Percentiles rank a stretch among this genome's conserved stretches.
These are phyloP conservation scores for Rusavskia elegans DNA, from an alignment of 495 filamentous ascomycete species.

Conservation along the genomic window DNA sequence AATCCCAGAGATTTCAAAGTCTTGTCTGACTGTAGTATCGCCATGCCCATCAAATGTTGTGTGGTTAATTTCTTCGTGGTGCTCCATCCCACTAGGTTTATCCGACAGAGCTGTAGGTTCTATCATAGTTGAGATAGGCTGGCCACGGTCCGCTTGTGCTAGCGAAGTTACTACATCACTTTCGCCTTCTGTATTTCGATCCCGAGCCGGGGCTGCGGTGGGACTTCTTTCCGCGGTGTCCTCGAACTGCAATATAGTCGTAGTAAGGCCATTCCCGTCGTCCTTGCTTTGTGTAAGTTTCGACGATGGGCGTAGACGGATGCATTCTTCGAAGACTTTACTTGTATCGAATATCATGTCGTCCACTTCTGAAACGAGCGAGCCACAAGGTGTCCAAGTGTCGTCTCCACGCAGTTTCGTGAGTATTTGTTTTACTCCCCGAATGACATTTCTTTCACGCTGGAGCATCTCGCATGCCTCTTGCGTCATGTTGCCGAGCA, in stretches of 20 bases:
- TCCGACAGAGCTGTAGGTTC: no score
- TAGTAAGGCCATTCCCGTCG: background rate
- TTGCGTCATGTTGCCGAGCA: constrained; percentile 61
- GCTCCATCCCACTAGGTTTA: no score
- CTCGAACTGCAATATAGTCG: background rate
- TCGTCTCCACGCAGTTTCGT: constrained; percentile 66
- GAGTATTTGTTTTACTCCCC: constrained; percentile 62
- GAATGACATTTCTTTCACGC: constrained; percentile 58
- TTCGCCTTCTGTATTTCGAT: no score
- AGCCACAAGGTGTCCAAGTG: constrained; percentile 59
- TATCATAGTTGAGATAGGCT: no score
- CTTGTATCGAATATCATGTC: constrained; percentile 14
- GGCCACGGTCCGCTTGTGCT: no score
- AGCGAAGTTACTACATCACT: no score
- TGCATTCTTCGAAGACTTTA: constrained; percentile 5
- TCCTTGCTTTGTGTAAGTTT: background rate
- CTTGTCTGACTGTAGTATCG: no score
- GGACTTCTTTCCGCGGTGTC: no score
- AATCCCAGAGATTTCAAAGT: no score
- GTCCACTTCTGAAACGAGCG: constrained; percentile 40
- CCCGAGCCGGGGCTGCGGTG: no score
- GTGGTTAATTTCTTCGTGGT: no score
- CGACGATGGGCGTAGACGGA: background rate
- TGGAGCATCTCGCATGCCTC: constrained; percentile 56
- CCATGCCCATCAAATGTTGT: no score